These are phyloP conservation scores for Cryptosporidium canis DNA, from an alignment of 169 alveolate species.

Conservation along the genomic window DNA sequence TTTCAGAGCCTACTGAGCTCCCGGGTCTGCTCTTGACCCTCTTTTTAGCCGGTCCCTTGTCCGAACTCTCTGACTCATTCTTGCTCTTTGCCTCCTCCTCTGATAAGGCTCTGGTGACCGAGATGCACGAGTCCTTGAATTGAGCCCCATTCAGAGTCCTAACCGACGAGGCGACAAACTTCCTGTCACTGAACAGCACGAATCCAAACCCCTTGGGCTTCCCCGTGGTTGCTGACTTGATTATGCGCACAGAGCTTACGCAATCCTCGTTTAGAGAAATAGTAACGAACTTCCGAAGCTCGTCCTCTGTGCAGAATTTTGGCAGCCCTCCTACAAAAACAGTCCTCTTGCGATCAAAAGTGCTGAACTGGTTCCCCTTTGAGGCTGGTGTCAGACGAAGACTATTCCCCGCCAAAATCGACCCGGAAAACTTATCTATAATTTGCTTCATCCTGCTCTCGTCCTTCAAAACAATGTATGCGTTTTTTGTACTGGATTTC, in stretches of 20 bases:
- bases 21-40: neutral
- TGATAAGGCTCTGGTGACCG: conserved; percentile 53
- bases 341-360: conserved; percentile 62
- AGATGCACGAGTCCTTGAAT: neutral
- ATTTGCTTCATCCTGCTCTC: neutral
- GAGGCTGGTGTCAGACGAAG: conserved; percentile 65
- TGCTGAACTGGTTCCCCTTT: conserved; percentile 52
- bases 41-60: neutral
- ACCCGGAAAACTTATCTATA: conserved; percentile 38
- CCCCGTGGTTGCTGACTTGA: conserved; percentile 45
- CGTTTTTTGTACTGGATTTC: conserved; percentile 44
- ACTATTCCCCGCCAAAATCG: conserved; percentile 17
- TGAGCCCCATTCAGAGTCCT: conserved; percentile 1
- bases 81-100: conserved; percentile 38
- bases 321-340: conserved; percentile 64
- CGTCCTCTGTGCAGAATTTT: conserved; percentile 57
- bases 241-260: conserved; percentile 32
- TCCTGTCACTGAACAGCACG: conserved; percentile 60
- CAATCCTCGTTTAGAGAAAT: conserved; percentile 29
- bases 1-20: neutral
- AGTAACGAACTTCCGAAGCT: conserved; percentile 41
- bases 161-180: conserved; percentile 24
- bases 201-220: conserved; percentile 70
- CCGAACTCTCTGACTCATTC: neutral
- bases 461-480: conserved; percentile 46